Conservation (phyloP, 2,329 filamentous ascomycete genomes). For the Colletotrichum sp. region DNA sequence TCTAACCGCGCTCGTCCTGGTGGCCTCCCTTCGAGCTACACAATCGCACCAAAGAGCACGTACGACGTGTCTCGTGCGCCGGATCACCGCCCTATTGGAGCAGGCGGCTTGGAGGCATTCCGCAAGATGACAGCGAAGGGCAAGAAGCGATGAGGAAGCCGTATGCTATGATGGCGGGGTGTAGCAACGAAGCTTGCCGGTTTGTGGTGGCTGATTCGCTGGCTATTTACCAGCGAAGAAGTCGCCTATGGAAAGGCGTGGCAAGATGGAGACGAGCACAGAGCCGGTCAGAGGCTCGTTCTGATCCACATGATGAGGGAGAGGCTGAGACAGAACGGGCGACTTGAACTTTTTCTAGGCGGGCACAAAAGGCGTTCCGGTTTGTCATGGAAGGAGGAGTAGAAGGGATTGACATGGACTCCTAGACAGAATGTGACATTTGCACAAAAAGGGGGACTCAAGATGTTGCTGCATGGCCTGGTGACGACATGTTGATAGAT, state of each 20-base stretch:
- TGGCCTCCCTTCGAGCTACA: constrained; percentile 62
- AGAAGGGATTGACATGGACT: not conserved
- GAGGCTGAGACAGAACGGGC: not conserved
- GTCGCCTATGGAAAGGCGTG: not conserved
- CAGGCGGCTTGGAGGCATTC: constrained; percentile 69
- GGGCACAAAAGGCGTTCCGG: constrained; percentile 12
- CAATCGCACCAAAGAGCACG: constrained; percentile 65
- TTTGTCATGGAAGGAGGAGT: not conserved
- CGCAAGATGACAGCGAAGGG: constrained; percentile 69
- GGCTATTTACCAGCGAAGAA: not conserved
- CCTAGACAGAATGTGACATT: not conserved
- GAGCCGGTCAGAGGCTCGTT: not conserved
- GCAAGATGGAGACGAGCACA: not conserved
- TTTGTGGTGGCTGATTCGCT: not conserved
- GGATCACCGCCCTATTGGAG: constrained; percentile 65
- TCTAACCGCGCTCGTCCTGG: constrained; percentile 63
- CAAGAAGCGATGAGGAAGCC: constrained; percentile 49
- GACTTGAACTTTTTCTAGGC: constrained; percentile 11
- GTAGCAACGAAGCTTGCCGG: not conserved
- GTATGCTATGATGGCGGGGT: not conserved
- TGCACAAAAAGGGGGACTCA: not conserved
- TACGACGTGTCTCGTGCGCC: constrained; percentile 58
- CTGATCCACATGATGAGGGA: not conserved
- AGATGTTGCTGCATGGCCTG: not conserved
- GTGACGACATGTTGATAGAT: not conserved